Percentiles rank a stretch among this genome's conserved stretches.
These are phyloP conservation scores for Candida verbasci DNA, from an alignment of 805 yeast species.

Conservation along the genomic window DNA sequence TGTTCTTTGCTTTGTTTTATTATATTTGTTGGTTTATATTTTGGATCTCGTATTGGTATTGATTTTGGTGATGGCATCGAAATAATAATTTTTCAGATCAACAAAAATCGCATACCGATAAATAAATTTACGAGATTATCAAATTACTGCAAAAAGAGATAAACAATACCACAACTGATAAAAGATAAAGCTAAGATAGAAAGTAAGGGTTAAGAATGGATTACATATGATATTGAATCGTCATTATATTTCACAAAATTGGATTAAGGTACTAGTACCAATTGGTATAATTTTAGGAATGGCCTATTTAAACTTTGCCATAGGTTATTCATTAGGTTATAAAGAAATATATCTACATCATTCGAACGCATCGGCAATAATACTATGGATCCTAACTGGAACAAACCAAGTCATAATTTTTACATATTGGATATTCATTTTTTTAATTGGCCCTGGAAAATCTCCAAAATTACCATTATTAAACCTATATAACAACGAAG, in stretches of 20 bases:
- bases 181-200: no score
- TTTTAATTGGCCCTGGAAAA: conserved; percentile 56
- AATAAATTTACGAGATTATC: no score
- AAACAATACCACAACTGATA: no score
- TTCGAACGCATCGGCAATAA: conserved; percentile 29
- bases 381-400: conserved; percentile 29
- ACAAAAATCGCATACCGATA: no score
- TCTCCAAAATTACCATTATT: conserved; percentile 34
- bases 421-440: conserved; percentile 42
- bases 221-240: conserved; percentile 1
- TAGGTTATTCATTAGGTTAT: conserved; percentile 43
- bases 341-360: conserved; percentile 26
- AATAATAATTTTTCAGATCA: no score
- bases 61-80: not conserved
- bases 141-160: no score
- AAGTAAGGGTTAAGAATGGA: not conserved
- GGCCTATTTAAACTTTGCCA: conserved; percentile 42
- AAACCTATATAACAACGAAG: conserved; percentile 17
- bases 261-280: conserved; percentile 22
- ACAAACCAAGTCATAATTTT: conserved; percentile 17
- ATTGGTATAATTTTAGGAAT: conserved; percentile 20
- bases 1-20: conserved; percentile 21
- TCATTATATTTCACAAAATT: conserved; percentile 1
- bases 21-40: conserved; percentile 31
- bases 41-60: conserved; percentile 14